A percentile compares a stretch with the other conserved stretches of the same genome.
These are phyloP conservation scores for Corylus heterophylla DNA, from an alignment of 306 rosid genomes.

Conservation along the genomic window DNA sequence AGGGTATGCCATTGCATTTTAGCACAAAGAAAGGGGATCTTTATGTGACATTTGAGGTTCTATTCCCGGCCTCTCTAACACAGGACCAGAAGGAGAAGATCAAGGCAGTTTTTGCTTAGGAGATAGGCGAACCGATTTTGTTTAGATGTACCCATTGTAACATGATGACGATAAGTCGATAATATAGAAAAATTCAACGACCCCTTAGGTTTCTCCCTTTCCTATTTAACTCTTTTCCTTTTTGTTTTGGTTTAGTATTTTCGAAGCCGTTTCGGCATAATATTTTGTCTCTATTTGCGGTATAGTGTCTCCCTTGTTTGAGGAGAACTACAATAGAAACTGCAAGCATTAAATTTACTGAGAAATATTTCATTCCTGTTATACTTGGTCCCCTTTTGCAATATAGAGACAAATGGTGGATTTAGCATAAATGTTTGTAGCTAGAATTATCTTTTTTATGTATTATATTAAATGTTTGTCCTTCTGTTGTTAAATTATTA, in stretches of 20 bases:
- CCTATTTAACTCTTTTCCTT: background rate
- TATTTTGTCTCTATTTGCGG: background rate
- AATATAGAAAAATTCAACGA: constrained; percentile 26
- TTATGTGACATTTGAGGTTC: constrained; percentile 75
- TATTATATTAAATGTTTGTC: no score
- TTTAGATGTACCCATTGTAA: constrained; percentile 31
- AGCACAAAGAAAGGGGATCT: constrained; percentile 91
- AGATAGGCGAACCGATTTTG: constrained; percentile 21
- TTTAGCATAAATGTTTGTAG: background rate
- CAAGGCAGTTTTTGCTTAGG: constrained; percentile 68
- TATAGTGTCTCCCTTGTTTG: background rate
- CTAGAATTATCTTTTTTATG: no score
- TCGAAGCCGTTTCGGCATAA: background rate
- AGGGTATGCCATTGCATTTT: constrained; percentile 94
- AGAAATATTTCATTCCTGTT: background rate
- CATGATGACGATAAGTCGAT: constrained; percentile 19
- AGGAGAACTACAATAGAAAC: constrained; percentile 1
- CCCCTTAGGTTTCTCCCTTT: constrained; percentile 13
- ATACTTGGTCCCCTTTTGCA: background rate
- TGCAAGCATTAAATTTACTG: background rate
- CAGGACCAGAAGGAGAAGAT: constrained; percentile 83
- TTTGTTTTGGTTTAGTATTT: background rate
- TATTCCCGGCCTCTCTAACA: constrained; percentile 76
- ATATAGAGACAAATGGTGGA: background rate
- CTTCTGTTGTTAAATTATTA: no score